Conservation (phyloP, 306 rosid genomes). For the Sphenostylis stenocarpa region DNA sequence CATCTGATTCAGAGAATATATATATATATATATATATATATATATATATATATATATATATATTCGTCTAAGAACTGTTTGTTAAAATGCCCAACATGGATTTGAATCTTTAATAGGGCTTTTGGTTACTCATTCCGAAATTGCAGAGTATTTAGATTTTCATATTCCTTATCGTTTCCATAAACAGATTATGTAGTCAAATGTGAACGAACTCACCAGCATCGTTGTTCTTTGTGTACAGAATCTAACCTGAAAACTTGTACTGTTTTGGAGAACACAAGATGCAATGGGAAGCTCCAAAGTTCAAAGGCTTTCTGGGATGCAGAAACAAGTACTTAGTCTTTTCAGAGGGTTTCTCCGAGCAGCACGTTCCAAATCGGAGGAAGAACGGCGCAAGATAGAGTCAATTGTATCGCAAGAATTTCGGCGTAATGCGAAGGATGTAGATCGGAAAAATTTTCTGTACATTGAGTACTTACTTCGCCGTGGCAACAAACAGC, state of each 20-base stretch:
- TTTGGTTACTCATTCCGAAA: not conserved
- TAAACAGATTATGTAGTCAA: not conserved
- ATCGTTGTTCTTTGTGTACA: not conserved
- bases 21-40: no score
- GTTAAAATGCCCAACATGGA: not conserved
- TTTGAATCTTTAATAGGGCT: not conserved
- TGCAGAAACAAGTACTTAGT: slow-evolving; percentile 87
- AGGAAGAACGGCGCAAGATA: slow-evolving; percentile 56
- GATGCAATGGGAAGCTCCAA: slow-evolving; percentile 51
- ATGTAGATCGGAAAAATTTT: slow-evolving; percentile 72
- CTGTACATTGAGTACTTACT: slow-evolving; percentile 82
- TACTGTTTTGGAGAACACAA: not conserved
- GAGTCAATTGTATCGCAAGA: slow-evolving; percentile 64
- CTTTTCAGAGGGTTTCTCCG: slow-evolving; percentile 80
- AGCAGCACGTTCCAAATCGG: slow-evolving; percentile 65
- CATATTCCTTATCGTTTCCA: no score
- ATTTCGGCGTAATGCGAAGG: slow-evolving; percentile 60
- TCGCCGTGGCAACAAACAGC: slow-evolving; percentile 76
- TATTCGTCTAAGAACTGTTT: not conserved
- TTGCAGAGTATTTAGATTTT: not conserved
- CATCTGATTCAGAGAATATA: not conserved
- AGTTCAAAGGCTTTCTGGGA: slow-evolving; percentile 70
- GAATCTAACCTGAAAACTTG: not conserved
- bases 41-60: no score
- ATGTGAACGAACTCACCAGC: not conserved